Evolutionary conservation across 2,329 filamentous ascomycete genomes (phyloP), one percentile per base, ranked within the genome.

Genomic region (Pestalotiopsis sp.): DNA sequence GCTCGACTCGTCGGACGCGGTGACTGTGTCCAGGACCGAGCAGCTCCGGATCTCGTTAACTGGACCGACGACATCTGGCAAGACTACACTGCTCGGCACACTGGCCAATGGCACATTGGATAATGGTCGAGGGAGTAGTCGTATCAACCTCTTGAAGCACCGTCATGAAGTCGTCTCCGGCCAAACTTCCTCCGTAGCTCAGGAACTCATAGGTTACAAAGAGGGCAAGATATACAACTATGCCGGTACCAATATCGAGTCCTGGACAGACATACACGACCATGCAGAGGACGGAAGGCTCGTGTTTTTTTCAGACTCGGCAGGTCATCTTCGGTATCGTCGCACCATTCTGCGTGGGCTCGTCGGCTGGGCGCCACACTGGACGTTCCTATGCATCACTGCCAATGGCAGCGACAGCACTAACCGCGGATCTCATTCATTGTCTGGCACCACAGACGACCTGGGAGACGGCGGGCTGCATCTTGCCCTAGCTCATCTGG

Each of bases 351-450:
- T 98, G 65, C 89, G 95, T 68, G 94, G 94, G 0, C 84, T 99
- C n/a, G 87, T 99, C 70, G 96, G 94, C 59, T 98, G 96, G 94
- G 92, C 93, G 48, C 96, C 96, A 9, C 94, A 98, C 77, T 99
- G 96, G 91, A 94, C 93, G 1, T 79, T 97, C 24, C 85, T 98
- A 2, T 98, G 97, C 72, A 89, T 98, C 69, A 90, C 94, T 60
- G 94, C 93, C 44, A 92, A 96, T 74, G 91, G 92, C 70, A 84
- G 86, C 11, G 88, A 91, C 13, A 74, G 77, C 59, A 72, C 73
- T 3, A 72, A 75, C 3, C 75, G 76, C 57, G 74, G 77, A 35
- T 81, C 81, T 6, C 81, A 82, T 67, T 86, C 84, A 0, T 80
- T 85, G 20, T 81, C 83, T 1, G 73, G 73, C 4, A 79, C 84